These are phyloP conservation scores for Comarum palustre DNA, from an alignment of 306 rosid species.

Conservation along the genomic window DNA sequence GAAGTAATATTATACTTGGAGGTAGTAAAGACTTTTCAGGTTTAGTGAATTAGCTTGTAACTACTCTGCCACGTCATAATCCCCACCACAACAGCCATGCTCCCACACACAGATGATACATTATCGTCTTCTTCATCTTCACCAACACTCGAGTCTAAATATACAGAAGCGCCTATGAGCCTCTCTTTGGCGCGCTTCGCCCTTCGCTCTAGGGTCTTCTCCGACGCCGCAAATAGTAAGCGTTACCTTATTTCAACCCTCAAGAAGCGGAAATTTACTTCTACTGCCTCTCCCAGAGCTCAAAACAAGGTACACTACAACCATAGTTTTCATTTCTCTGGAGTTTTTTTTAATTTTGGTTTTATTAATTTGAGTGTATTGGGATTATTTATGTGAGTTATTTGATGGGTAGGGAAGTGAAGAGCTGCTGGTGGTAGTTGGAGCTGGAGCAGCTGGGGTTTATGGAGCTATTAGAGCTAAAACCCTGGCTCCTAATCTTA, in stretches of 20 bases:
- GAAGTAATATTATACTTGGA: too few relatives aligned
- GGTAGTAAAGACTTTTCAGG: too few relatives aligned
- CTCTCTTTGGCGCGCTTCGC: slow-evolving; percentile 35
- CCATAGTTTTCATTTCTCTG: background rate
- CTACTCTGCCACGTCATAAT: slow-evolving; percentile 16
- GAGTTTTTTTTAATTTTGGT: background rate
- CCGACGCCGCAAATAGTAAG: slow-evolving; percentile 12
- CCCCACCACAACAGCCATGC: background rate
- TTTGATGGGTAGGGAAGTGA: slow-evolving; percentile 45
- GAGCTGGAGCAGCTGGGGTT: slow-evolving; percentile 95
- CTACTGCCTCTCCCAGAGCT: slow-evolving; percentile 33
- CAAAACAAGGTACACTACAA: slow-evolving; percentile 32
- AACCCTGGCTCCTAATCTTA: slow-evolving; percentile 66
- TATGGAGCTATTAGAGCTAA: slow-evolving; percentile 90
- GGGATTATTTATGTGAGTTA: background rate
- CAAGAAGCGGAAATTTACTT: slow-evolving; percentile 23
- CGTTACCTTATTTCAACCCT: slow-evolving; percentile 18
- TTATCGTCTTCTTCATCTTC: background rate
- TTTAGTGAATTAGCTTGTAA: too few relatives aligned
- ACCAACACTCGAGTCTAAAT: background rate
- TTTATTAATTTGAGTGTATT: background rate
- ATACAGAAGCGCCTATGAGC: slow-evolving; percentile 25
- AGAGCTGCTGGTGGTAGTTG: slow-evolving; percentile 72
- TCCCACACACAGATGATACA: background rate
- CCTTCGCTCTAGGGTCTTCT: slow-evolving; percentile 26